phyloP scores from a whole-genome alignment of 2,329 filamentous ascomycete genomes.

The Ramularia endophylla region DNA sequence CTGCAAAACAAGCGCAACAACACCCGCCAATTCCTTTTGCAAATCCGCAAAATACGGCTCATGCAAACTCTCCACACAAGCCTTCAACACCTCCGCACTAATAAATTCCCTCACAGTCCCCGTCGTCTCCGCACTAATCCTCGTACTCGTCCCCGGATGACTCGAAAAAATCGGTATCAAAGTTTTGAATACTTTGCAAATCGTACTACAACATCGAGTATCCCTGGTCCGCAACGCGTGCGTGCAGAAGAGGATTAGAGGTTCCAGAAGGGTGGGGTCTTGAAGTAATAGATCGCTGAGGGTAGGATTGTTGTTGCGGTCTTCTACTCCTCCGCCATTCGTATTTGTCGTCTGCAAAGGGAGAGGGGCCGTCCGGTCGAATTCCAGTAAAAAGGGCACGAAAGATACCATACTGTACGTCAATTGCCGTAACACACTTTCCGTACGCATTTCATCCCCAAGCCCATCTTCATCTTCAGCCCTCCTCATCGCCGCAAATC shows the following conservation, averaged over 20 bases:
- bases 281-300: constrained; percentile 79
- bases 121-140: constrained; percentile 37
- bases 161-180: constrained; percentile 70
- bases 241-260: constrained; percentile 84
- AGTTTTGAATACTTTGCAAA: constrained; percentile 78
- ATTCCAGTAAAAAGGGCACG: constrained; percentile 78
- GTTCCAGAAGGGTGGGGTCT: constrained; percentile 72
- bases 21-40: constrained; percentile 80
- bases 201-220: constrained; percentile 77
- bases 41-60: constrained; percentile 96
- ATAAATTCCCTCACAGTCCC: constrained; percentile 80
- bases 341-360: constrained; percentile 3
- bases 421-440: constrained; percentile 88
- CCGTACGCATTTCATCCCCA: constrained; percentile 95
- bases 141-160: constrained; percentile 37
- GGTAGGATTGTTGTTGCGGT: constrained; percentile 38
- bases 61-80: constrained; percentile 83
- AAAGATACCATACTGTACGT: constrained; percentile 90
- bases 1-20: constrained; percentile 83
- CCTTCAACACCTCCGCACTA: constrained; percentile 79
- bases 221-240: constrained; percentile 88
- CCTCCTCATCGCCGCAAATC: constrained; percentile 50
- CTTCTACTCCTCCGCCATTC: constrained; percentile 8
- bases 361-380: constrained; percentile 45
- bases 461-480: constrained; percentile 65